Evolutionary conservation across 2,329 filamentous ascomycete species (phyloP), one percentile per base, ranked within the genome.

Genomic region (Apiospora malaysiana): DNA sequence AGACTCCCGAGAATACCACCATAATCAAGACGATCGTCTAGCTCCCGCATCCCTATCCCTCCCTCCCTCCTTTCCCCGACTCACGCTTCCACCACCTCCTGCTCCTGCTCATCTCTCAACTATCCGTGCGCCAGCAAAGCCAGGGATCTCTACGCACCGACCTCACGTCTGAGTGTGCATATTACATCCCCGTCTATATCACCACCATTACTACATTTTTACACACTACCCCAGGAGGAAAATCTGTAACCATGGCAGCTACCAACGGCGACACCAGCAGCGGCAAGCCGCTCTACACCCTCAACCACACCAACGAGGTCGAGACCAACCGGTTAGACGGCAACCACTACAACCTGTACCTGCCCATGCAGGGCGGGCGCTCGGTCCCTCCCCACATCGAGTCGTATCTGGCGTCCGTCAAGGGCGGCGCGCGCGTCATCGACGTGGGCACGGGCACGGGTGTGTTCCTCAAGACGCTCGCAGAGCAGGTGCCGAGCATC

Each of bases 391-490:
- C 18, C 18, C 56, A 63, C 32, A 63, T 63, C 56, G 21, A 63
- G 32, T 1, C 56, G 21, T 14, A 63, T 32, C 56, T 63, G 56
- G 56, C 32, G 1, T n/a, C 56, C 1, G 32, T 63, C 27, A 37
- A 37, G 27, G 56, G 56, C 56, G 56, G 56, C 56, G 56, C 56
- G 7, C 27, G 27, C n/a, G 67, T 74, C 37, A 70, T 71, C 4
- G 73, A 74, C 59, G 42, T 74, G 9, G 72, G 70, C 37, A 72
- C 72, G 56, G 73, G 70, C 27, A 73, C 73, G 10, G 73, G 69
- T n/a, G 70, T 71, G 12, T 77, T 70, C 71, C 75, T 78, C 14
- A 69, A 73, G 40, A 69, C 72, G 51, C 46, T 76, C 1, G 72
- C 73, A 32, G 67, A 68, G 9, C 46, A 69, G n/a, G 69, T 76